Conservation (phyloP, 129 eudicot genomes). For the Centella asiatica region DNA sequence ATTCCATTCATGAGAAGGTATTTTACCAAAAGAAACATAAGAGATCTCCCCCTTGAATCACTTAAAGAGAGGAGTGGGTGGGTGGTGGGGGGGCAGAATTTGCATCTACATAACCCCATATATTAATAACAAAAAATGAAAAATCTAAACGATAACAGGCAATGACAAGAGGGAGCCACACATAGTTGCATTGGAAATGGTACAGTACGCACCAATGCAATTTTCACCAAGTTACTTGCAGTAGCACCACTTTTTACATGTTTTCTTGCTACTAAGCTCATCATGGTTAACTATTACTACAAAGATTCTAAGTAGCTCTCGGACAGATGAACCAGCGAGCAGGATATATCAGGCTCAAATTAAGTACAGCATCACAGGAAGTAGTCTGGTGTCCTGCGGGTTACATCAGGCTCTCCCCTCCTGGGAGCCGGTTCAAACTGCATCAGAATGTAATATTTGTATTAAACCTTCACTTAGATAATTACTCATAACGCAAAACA, state of each 20-base stretch:
- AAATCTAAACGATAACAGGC: neutral
- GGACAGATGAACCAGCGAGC: constrained; percentile 12
- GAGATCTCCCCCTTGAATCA: too few species aligned
- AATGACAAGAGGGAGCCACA: constrained; percentile 3
- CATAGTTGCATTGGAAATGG: neutral
- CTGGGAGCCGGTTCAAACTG: constrained; percentile 94
- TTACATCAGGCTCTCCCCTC: constrained; percentile 84
- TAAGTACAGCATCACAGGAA: constrained; percentile 41
- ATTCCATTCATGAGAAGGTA: too few species aligned
- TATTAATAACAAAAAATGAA: neutral
- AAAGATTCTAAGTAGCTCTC: constrained; percentile 4
- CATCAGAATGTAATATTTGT: constrained; percentile 10
- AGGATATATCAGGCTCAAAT: neutral
- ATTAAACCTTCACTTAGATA: neutral
- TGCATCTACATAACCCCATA: constrained; percentile 21
- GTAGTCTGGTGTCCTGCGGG: constrained; percentile 79
- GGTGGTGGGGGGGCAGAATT: too few species aligned
- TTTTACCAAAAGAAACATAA: too few species aligned
- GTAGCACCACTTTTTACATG: constrained; percentile 20
- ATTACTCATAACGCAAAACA: neutral
- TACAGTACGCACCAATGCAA: constrained; percentile 16
- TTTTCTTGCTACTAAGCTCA: constrained; percentile 2
- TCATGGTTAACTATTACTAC: neutral
- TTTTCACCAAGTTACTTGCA: neutral
- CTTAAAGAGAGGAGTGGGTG: too few species aligned